Evolutionary conservation across 306 rosid genomes (phyloP), one percentile per base, ranked within the genome.

Genomic region (Fragaria iinumae): DNA sequence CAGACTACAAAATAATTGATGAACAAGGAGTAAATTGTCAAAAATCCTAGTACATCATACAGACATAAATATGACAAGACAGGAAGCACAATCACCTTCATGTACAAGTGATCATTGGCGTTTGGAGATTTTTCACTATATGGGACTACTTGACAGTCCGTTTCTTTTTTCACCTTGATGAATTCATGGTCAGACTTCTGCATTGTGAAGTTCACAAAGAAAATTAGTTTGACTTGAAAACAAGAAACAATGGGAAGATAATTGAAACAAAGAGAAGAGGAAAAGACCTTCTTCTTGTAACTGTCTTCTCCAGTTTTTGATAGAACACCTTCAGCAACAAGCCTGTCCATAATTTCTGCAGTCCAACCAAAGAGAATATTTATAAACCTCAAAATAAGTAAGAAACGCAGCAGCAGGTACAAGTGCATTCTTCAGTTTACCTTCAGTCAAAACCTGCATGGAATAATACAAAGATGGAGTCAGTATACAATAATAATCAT

Each of bases 111-210:
- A 84, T 91, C 93, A 56, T 88, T 88, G 65, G 39, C 86, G 9
- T 18, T 84, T 64, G 82, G 74, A 81, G 67, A 69, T 83, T 60
- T 85, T 52, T 75, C 89, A 67, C 74, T 45, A 70, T 70, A 72
- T 21, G 77, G 88, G 79, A 76, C 79, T 65, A 43, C 20, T 71
- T 77, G 89, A 63, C 86, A 87, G 20, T 90, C 93, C 14, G 0
- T 52, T 88, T 95, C 97, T 77, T 92, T 91, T 86, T 95, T 89
- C 81, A 90, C 97, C 68, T 21, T 13, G 43, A 81, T 75, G 82
- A 92, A 95, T 38, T 92, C 97, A 80, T 83, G 89, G 63, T 88
- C 90, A 10, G 82, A 82, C 63, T 81, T 84, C 99, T 95, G 88
- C 67, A 72, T 38, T 5, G 77, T 71, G 53, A 50, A 65, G 63